Percentiles rank a stretch among this genome's conserved stretches.
Conservation (phyloP, 2,329 filamentous ascomycete species). For the Grosmannia penicillata region DNA sequence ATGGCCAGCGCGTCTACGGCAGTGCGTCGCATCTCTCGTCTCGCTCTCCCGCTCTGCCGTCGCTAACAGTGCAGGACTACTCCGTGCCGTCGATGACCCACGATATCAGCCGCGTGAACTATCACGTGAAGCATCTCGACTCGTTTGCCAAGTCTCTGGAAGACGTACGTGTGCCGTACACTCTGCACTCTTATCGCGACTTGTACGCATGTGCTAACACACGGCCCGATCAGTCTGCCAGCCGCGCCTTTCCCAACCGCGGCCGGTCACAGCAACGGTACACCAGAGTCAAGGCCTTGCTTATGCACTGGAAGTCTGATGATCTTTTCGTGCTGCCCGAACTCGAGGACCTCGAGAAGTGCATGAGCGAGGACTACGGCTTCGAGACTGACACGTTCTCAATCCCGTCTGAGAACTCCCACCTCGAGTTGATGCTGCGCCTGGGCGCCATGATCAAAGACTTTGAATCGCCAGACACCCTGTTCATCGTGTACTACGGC, state of each 20-base stretch:
- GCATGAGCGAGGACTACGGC: slow-evolving; percentile 37
- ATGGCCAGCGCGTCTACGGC: slow-evolving; percentile 32
- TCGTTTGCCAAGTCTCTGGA: slow-evolving; percentile 39
- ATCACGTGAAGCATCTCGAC: slow-evolving; percentile 40
- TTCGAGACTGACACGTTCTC: slow-evolving; percentile 43
- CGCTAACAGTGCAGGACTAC: slow-evolving; percentile 13
- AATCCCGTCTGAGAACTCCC: slow-evolving; percentile 43
- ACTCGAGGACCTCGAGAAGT: slow-evolving; percentile 39
- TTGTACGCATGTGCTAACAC: too few species aligned
- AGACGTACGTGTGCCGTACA: slow-evolving; percentile 27
- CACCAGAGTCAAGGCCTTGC: slow-evolving; percentile 36
- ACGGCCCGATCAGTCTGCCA: slow-evolving; percentile 28
- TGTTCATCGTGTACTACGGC: slow-evolving; percentile 45
- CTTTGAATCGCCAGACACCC: slow-evolving; percentile 34
- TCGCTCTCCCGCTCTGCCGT: neutral
- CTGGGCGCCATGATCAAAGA: slow-evolving; percentile 42
- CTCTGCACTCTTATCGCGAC: too few species aligned
- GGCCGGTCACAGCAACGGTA: slow-evolving; percentile 38
- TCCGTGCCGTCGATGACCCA: slow-evolving; percentile 31
- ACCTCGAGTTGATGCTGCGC: slow-evolving; percentile 42
- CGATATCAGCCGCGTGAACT: slow-evolving; percentile 41
- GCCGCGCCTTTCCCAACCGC: slow-evolving; percentile 40
- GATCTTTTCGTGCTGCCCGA: slow-evolving; percentile 44
- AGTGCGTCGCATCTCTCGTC: slow-evolving; percentile 21
- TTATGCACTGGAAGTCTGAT: slow-evolving; percentile 43